Conservation (phyloP, 2,329 filamentous ascomycete genomes). For the Phialophora verrucosa region DNA sequence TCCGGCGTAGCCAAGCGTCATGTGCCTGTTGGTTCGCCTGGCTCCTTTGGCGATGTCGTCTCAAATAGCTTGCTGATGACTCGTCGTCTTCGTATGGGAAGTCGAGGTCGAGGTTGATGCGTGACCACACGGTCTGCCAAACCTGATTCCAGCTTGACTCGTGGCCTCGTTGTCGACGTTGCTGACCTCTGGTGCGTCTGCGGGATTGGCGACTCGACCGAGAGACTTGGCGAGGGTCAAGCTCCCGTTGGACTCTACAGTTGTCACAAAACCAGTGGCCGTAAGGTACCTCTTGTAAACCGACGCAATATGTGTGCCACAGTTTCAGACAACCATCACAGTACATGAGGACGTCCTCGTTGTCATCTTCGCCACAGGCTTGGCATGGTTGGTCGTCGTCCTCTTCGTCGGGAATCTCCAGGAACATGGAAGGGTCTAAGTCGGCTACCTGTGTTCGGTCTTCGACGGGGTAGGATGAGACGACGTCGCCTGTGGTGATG, state of each 20-base stretch:
- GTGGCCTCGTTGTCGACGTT: constrained; percentile 50
- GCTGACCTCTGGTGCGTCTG: constrained; percentile 55
- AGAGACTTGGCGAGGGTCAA: constrained; percentile 46
- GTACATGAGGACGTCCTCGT: constrained; percentile 82
- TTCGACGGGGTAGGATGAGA: constrained; percentile 63
- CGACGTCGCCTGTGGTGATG: constrained; percentile 54
- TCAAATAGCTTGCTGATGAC: constrained; percentile 61
- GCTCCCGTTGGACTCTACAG: constrained; percentile 63
- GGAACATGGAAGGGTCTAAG: constrained; percentile 78
- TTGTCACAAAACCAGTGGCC: constrained; percentile 91
- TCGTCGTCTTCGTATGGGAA: constrained; percentile 81
- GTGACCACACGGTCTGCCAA: constrained; percentile 89
- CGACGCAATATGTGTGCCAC: constrained; percentile 91
- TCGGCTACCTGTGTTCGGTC: constrained; percentile 76
- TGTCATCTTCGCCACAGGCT: constrained; percentile 78
- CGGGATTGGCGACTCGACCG: constrained; percentile 52
- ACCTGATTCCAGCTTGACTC: constrained; percentile 73
- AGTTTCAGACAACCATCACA: constrained; percentile 90
- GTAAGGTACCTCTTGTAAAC: constrained; percentile 74
- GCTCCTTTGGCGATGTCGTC: constrained; percentile 55
- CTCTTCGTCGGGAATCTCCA: constrained; percentile 71
- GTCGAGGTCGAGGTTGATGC: constrained; percentile 76
- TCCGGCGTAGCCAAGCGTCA: constrained; percentile 79
- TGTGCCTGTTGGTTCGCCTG: constrained; percentile 63
- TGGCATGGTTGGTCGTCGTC: constrained; percentile 75